A percentile compares a stretch with the other conserved stretches of the same genome.
Evolutionary conservation across 2,329 filamentous ascomycete species (phyloP).

Genomic region (Penicillium sp.): DNA sequence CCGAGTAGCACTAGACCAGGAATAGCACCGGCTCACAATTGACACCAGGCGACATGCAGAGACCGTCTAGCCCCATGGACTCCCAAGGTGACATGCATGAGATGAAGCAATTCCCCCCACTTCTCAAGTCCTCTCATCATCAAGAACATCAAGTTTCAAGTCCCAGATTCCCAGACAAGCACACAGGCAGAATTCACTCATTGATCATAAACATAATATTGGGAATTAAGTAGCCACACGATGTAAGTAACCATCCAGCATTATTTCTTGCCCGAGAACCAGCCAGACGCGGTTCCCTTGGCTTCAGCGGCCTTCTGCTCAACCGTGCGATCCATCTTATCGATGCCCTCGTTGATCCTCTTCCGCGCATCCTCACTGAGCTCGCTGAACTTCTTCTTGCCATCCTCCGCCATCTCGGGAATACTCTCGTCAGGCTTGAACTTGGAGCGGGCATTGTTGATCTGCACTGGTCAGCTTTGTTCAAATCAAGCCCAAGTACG

Average conservation of each 20-base stretch:
- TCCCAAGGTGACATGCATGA: background rate
- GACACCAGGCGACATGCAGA: background rate
- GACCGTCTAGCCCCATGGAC: background rate
- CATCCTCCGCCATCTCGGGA: constrained; percentile 60
- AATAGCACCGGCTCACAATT: background rate
- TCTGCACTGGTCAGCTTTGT: constrained; percentile 35
- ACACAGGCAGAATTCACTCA: background rate
- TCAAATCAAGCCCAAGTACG: background rate
- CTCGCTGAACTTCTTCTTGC: constrained; percentile 56
- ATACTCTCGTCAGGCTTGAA: constrained; percentile 58
- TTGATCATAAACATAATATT: background rate
- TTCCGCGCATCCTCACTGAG: constrained; percentile 62
- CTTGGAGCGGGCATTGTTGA: constrained; percentile 60
- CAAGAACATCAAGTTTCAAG: too few relatives aligned
- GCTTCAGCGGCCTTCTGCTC: constrained; percentile 75
- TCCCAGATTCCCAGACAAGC: background rate
- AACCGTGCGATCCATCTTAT: constrained; percentile 79
- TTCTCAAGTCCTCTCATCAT: background rate
- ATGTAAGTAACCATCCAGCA: background rate
- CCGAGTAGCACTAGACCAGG: background rate
- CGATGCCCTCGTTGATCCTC: constrained; percentile 56
- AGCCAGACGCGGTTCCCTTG: constrained; percentile 78
- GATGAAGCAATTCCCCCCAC: background rate
- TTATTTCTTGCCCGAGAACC: constrained; percentile 67
- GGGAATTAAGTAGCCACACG: background rate